These are phyloP conservation scores for Zizania palustris DNA, from an alignment of 202 grass and related monocot species.

Conservation along the genomic window DNA sequence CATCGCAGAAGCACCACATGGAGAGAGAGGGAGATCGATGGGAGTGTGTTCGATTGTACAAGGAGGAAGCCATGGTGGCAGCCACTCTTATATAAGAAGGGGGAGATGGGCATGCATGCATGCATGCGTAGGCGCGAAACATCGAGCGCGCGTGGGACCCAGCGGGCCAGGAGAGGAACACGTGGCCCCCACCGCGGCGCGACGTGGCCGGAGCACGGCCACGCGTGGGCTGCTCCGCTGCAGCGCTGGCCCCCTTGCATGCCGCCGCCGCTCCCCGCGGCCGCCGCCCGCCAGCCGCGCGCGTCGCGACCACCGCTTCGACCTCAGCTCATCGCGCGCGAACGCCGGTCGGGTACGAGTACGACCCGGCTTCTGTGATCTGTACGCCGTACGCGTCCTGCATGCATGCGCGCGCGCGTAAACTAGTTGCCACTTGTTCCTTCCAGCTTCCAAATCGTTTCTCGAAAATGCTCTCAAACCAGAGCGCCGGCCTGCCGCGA, in stretches of 20 bases:
- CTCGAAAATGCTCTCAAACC: no score
- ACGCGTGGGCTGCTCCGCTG: conserved; percentile 12
- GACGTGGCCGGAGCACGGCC: conserved; percentile 46
- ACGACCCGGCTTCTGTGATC: no score
- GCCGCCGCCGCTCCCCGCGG: background rate
- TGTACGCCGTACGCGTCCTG: no score
- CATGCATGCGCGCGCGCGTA: no score
- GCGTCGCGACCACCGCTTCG: no score
- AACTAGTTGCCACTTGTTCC: no score
- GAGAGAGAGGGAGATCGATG: background rate
- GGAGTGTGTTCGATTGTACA: background rate
- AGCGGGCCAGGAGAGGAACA: background rate
- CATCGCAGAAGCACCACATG: no score
- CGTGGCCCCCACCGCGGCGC: conserved; percentile 41
- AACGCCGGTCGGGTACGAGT: no score
- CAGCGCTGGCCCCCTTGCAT: conserved; percentile 57
- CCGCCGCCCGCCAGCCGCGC: no score
- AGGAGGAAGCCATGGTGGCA: background rate
- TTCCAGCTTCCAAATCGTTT: no score
- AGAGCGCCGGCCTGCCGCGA: no score
- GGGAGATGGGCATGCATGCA: conserved; percentile 6
- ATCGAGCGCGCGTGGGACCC: conserved; percentile 29
- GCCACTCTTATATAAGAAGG: conserved; percentile 45
- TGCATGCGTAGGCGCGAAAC: conserved; percentile 35
- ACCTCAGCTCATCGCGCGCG: no score